A percentile compares a stretch with the other conserved stretches of the same genome.
These are phyloP conservation scores for Casuarina cunninghamiana DNA, from an alignment of 306 rosid species.

Conservation along the genomic window DNA sequence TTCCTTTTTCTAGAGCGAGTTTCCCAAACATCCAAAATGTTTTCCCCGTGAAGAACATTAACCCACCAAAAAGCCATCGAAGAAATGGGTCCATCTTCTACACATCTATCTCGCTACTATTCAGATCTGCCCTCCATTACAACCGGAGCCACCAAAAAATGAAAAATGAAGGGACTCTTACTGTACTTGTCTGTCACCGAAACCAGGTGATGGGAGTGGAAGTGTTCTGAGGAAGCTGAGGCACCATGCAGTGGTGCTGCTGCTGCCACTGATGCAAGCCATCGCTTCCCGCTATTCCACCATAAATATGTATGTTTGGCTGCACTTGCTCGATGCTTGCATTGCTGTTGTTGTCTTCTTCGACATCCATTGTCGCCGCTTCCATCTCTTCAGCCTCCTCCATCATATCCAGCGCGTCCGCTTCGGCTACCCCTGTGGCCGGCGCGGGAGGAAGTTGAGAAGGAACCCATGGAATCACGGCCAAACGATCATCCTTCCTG, in stretches of 20 bases:
- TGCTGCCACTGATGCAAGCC: constrained; percentile 61
- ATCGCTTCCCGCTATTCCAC: constrained; percentile 28
- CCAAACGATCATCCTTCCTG: constrained; percentile 27
- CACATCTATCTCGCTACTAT: background rate
- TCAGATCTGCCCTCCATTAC: background rate
- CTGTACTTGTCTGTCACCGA: constrained; percentile 24
- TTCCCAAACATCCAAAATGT: background rate
- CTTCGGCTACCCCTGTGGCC: background rate
- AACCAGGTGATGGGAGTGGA: constrained; percentile 76
- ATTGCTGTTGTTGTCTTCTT: constrained; percentile 19
- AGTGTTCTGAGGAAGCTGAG: constrained; percentile 65
- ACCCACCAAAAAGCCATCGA: background rate
- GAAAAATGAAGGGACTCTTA: background rate
- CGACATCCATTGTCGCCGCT: constrained; percentile 57
- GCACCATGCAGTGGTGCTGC: constrained; percentile 75
- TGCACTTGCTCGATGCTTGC: constrained; percentile 10
- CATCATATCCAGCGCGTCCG: constrained; percentile 35
- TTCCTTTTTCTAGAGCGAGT: background rate
- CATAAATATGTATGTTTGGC: background rate
- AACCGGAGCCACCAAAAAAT: background rate
- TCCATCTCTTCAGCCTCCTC: constrained; percentile 55
- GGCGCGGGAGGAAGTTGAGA: constrained; percentile 5
- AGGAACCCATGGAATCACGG: constrained; percentile 76
- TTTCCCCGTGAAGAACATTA: background rate
- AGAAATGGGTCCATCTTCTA: background rate